These are phyloP conservation scores for Mesembryanthemum crystallinum DNA, from an alignment of 148 eudicot species.

Conservation along the genomic window DNA sequence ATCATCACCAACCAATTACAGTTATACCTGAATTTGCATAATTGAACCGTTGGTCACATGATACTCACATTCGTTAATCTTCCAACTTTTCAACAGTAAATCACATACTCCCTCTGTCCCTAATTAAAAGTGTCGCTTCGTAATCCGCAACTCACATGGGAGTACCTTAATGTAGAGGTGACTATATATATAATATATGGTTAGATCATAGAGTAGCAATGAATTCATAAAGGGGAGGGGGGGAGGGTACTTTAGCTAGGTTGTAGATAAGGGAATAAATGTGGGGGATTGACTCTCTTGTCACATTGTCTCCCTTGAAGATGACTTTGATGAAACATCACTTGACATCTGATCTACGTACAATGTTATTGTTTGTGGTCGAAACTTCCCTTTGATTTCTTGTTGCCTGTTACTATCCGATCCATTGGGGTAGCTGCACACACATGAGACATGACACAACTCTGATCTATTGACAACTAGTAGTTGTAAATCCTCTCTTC, in stretches of 20 bases:
- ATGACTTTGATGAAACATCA: not conserved
- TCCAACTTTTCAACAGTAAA: too few relatives aligned
- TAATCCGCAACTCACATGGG: too few relatives aligned
- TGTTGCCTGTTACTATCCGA: not conserved
- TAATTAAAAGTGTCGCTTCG: too few relatives aligned
- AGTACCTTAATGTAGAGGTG: not conserved
- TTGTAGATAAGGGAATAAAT: conserved; percentile 15
- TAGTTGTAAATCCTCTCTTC: not conserved
- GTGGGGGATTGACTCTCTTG: conserved; percentile 12
- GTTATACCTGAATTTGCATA: too few relatives aligned
- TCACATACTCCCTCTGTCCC: too few relatives aligned
- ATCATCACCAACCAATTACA: too few relatives aligned
- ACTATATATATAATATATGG: too few relatives aligned
- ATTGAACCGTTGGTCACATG: too few relatives aligned
- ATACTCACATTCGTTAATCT: too few relatives aligned
- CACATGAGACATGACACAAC: too few relatives aligned
- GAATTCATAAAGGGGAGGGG: not conserved
- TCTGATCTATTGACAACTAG: not conserved
- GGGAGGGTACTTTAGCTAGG: not conserved
- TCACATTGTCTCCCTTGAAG: conserved; percentile 20
- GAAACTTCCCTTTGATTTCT: not conserved
- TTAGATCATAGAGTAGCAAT: not conserved
- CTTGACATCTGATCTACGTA: conserved; percentile 8
- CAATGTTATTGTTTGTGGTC: conserved; percentile 4
- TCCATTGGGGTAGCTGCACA: conserved; percentile 3